Base-by-base conservation (phyloP, 2,329 filamentous ascomycete genomes). In the Alternaria triticina region DNA sequence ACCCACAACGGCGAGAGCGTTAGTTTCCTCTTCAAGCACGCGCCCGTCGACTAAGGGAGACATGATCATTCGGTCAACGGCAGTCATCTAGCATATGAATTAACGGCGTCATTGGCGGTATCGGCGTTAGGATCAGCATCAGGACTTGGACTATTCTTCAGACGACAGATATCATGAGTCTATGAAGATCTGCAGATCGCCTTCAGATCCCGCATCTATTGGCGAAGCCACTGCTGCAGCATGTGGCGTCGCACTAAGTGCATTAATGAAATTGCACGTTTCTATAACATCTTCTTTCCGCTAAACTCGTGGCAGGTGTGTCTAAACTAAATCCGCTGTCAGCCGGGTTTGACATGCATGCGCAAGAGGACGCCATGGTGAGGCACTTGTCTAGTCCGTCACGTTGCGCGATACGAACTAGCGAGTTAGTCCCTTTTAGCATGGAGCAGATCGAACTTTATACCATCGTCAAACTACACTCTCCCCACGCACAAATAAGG, bases 1-100 rank as follows among this genome's bases (percentile, higher is more conserved):
- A 92, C 90, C n/a, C 90, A 90, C 79, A 91, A 91, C 74, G 90
- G 88, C 74, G 86, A 88, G 81, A 88, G 86, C 68, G 89, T 91
- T 50, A 90, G 88, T 49, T 91, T 90, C 75, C 81, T 91, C 55
- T 91, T 91, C 81, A 90, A 87, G 68, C 89, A 91, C 76, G 88
- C 88, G 46, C 88, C 89, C 59, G 80, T 82, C 49, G 83, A 85
- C 64, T 72, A 67, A 64, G 55, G 30, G 17, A 27, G 62, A 55
- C 54, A 40, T 13, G 43, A 59, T 23, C 7, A 59, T 58, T 60
- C 51, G 54, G 43, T 54, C 46, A 65, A 54, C 47, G 51, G 62
- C 54, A 64, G 49, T 47, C 47, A 59, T 55, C 56, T 54, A 56
- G 57, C 46, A 62, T 60, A 49, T 46, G 54, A 47, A 63, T 63